These are phyloP conservation scores for Penicillium sp. DNA, from an alignment of 2,329 filamentous ascomycete species.

Conservation along the genomic window DNA sequence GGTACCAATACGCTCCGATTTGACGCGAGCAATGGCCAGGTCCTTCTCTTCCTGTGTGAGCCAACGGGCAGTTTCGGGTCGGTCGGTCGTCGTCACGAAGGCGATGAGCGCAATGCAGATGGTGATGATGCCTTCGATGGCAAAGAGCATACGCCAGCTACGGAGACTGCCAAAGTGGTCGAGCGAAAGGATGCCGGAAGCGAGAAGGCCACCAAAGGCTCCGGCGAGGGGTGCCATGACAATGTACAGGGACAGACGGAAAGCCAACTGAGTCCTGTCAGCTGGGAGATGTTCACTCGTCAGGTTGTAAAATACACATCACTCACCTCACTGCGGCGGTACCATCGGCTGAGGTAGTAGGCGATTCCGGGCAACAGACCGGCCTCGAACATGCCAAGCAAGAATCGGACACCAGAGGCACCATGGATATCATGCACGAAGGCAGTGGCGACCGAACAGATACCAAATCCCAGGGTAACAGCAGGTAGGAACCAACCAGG, in stretches of 20 bases:
- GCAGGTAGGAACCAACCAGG: slow-evolving; percentile 71
- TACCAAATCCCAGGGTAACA: slow-evolving; percentile 64
- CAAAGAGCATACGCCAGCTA: slow-evolving; percentile 71
- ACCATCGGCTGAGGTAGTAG: slow-evolving; percentile 74
- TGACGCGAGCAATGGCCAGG: slow-evolving; percentile 66
- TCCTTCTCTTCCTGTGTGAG: slow-evolving; percentile 66
- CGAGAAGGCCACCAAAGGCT: slow-evolving; percentile 70
- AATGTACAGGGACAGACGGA: slow-evolving; percentile 68
- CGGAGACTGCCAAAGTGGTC: slow-evolving; percentile 58
- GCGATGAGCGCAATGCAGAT: slow-evolving; percentile 59
- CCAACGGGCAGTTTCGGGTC: slow-evolving; percentile 69
- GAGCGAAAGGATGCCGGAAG: slow-evolving; percentile 64
- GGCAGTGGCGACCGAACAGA: slow-evolving; percentile 65
- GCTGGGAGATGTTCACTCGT: background rate
- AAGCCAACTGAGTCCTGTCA: slow-evolving; percentile 50
- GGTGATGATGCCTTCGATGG: slow-evolving; percentile 69
- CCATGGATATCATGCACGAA: slow-evolving; percentile 61
- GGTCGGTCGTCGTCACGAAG: slow-evolving; percentile 68
- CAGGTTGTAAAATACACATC: background rate
- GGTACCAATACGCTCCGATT: slow-evolving; percentile 66
- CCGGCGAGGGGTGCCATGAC: slow-evolving; percentile 71
- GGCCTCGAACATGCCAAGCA: slow-evolving; percentile 70
- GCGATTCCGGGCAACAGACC: slow-evolving; percentile 74
- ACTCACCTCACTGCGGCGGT: slow-evolving; percentile 61
- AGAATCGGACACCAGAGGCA: slow-evolving; percentile 64